phyloP scores from a whole-genome alignment of 2,329 filamentous ascomycete species.

The Penicillium verrucosum region DNA sequence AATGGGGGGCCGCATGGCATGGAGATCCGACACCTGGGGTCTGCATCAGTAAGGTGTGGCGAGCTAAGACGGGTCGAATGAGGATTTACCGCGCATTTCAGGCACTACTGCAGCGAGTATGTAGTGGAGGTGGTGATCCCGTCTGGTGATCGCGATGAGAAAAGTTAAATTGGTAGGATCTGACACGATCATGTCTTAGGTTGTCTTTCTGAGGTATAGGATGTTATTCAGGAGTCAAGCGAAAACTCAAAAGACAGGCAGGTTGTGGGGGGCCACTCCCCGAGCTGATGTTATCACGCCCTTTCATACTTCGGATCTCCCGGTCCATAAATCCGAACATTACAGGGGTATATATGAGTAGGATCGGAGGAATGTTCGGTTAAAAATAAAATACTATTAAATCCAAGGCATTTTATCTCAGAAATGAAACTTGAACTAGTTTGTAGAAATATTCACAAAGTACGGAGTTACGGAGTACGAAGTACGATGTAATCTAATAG shows the following conservation, averaged over 20 bases:
- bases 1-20: not conserved
- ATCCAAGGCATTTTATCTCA: not conserved
- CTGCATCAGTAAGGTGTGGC: conserved; percentile 14
- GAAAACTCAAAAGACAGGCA: not conserved
- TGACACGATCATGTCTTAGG: conserved; percentile 14
- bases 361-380: not conserved
- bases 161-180: not conserved
- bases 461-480: not conserved
- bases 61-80: conserved; percentile 5
- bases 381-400: not conserved
- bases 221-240: not conserved
- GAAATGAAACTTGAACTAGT: not conserved
- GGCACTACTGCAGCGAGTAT: conserved; percentile 7
- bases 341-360: not conserved
- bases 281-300: not conserved
- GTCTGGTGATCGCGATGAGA: conserved; percentile 5
- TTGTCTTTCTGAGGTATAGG: not conserved
- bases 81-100: conserved; percentile 18
- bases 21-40: not conserved
- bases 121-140: not conserved
- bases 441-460: not conserved
- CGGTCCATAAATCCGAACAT: not conserved
- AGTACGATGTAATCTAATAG: not conserved
- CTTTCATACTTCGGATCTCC: not conserved
- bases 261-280: not conserved